Evolutionary conservation across 345 rosid species (phyloP), one percentile per base, ranked within the genome.

Genomic region (Litchi chinensis): DNA sequence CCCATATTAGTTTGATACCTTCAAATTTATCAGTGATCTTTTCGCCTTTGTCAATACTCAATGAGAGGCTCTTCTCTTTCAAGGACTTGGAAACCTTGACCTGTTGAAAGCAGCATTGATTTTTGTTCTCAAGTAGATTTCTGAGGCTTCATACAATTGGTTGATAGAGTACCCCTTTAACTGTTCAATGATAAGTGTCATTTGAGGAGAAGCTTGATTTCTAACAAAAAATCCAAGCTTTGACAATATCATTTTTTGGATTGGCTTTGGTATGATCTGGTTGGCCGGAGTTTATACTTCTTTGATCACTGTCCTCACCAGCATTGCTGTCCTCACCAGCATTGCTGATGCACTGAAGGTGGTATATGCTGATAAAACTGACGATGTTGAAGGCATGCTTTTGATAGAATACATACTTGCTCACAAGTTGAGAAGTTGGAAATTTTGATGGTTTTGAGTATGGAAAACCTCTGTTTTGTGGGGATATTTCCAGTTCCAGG

Each of bases 1-100:
- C 70, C 87, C 85, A 82, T 13, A 10, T 32, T 37, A 82, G 24
- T 12, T 69, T n/a, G 39, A 76, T 44, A 15, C 80, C 87, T 77
- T 82, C 76, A 10, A 74, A 80, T 15, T 40, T 5, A 48, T 82
- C 85, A 0, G 10, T 19, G 63, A 82, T 24, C 41, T 22, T 71
- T 19, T 82, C 77, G 8, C 79, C 88, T 70, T 44, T 71, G 71
- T 56, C 43, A 39, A 80, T 70, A 0, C 66, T 78, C n/a, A 82
- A 37, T 5, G 63, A 75, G 2, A 82, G 50, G 13, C 2, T 50
- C n/a, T 65, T 68, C 72, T 73, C 76, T 43, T 68, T 52, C 0
- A 57, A 67, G 0, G 32, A 56, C 26, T 72, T 83, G 40, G 75
- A 76, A n/a, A 83, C 76, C 76, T 59, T 59, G 18, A 79, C 73